A percentile compares a stretch with the other conserved stretches of the same genome.
Conservation (phyloP, 495 filamentous ascomycete species). For the Daldinia childiae region DNA sequence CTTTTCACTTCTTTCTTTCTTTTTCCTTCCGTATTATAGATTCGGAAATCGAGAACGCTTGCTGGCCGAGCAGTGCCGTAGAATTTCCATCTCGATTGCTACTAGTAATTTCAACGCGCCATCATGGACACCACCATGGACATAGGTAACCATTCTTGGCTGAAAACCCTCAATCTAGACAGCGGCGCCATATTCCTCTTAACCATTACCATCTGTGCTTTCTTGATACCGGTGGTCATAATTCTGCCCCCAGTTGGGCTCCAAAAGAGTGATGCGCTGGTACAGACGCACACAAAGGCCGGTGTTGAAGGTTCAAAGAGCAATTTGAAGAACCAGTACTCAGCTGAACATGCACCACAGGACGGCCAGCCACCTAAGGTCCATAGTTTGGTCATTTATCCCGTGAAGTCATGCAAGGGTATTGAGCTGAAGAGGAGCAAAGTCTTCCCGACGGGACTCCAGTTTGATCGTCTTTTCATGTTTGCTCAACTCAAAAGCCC, state of each 20-base stretch:
- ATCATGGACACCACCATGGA: slow-evolving; percentile 21
- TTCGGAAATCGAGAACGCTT: slow-evolving; percentile 27
- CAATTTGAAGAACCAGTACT: slow-evolving; percentile 53
- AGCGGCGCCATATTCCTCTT: slow-evolving; percentile 54
- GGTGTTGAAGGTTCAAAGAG: slow-evolving; percentile 53
- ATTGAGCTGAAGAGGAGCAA: slow-evolving; percentile 76
- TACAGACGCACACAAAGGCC: slow-evolving; percentile 54
- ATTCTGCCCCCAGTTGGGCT: slow-evolving; percentile 57
- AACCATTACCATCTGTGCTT: slow-evolving; percentile 55
- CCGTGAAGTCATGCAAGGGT: slow-evolving; percentile 85
- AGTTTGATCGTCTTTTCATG: slow-evolving; percentile 85
- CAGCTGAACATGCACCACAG: slow-evolving; percentile 50
- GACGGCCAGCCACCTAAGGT: slow-evolving; percentile 53
- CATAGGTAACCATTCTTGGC: slow-evolving; percentile 9
- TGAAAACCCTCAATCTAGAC: slow-evolving; percentile 39
- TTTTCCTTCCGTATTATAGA: not conserved
- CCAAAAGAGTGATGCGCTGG: slow-evolving; percentile 58
- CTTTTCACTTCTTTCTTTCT: slow-evolving; percentile 3
- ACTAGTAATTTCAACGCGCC: slow-evolving; percentile 23
- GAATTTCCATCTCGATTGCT: slow-evolving; percentile 8
- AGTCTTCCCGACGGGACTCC: slow-evolving; percentile 75
- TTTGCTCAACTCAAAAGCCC: slow-evolving; percentile 75
- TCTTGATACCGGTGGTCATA: slow-evolving; percentile 57
- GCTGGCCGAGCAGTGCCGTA: slow-evolving; percentile 38
- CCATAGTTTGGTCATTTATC: slow-evolving; percentile 86